Evolutionary conservation across 1,284 basidiomycete species (phyloP), one percentile per base, ranked within the genome.

Genomic region (Flammula alnicola): DNA sequence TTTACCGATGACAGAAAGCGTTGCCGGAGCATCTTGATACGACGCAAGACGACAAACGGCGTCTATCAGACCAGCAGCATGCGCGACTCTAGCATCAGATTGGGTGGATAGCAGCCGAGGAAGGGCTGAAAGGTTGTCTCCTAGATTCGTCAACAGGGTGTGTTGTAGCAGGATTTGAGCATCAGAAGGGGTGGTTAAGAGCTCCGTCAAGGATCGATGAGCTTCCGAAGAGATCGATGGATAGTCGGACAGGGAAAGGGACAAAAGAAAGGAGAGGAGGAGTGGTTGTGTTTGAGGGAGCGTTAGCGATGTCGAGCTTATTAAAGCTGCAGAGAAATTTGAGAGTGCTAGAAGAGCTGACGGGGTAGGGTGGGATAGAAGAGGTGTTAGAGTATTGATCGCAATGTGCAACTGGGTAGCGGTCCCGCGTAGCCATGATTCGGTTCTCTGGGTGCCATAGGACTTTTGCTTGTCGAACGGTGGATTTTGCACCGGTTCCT

Each of bases 101-200:
- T 81, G 83, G 3, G 83, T 81, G 5, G 78, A 73, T 31, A 95
- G 75, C 8, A 89, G 72, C 8, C 84, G 81, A n/a, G 94, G 91
- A 3, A 97, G 72, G 0, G 85, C 73, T n/a, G 80, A 71, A 26
- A 96, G 74, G 51, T 83, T 81, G 35, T 89, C 83, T 55, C 76
- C 71, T 1, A 79, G 80, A 23, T 78, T 80, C 38, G 79, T 76
- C 51, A 81, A 70, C 23, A 84, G 65, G 3, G 72, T 76, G 52
- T 79, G 78, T 20, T 86, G 68, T 8, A 91, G 65, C 2, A 69
- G 56, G 44, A 76, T 68, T 23, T 73, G 74, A 2, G 71, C 66
- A 40, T 66, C 67, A 12, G 78, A 77, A 17, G 69, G 55, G 4
- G 64, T 60, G 10, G 70, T 64, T 6, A 89, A 70, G 16, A 89